phyloP scores from a whole-genome alignment of 169 alveolate genomes.

The Plasmodium gonderi region DNA sequence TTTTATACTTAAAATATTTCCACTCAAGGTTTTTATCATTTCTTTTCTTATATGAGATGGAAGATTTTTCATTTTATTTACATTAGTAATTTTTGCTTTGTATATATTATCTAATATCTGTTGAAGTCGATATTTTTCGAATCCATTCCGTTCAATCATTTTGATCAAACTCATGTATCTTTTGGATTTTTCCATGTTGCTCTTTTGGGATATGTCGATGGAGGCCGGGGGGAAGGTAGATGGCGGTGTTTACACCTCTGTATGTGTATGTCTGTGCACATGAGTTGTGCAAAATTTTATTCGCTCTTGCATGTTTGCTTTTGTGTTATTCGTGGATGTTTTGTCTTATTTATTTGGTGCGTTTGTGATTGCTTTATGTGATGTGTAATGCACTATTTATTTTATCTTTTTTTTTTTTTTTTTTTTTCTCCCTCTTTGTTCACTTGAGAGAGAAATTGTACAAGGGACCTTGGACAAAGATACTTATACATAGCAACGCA shows the following conservation, averaged over 20 bases:
- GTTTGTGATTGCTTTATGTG: neutral
- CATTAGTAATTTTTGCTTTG: constrained; percentile 73
- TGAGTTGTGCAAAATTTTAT: neutral
- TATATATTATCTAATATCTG: constrained; percentile 82
- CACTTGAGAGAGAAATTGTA: neutral
- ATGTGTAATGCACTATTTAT: too few relatives aligned
- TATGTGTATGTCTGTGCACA: neutral
- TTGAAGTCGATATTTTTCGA: constrained; percentile 77
- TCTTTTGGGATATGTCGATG: too few relatives aligned
- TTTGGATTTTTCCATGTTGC: constrained; percentile 56
- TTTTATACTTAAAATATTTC: constrained; percentile 77
- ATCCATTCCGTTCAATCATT: constrained; percentile 34
- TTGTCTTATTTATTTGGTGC: neutral
- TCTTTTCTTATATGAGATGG: constrained; percentile 81
- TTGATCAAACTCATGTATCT: constrained; percentile 21
- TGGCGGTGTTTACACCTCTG: neutral
- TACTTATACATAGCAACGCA: neutral
- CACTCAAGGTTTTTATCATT: constrained; percentile 74
- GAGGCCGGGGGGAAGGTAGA: neutral
- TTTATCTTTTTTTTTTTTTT: too few relatives aligned
- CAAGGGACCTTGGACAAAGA: neutral
- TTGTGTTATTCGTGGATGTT: too few relatives aligned
- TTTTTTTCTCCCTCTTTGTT: neutral
- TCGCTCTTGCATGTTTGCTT: neutral
- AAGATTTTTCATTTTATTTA: constrained; percentile 80